Conservation (phyloP, 2,329 filamentous ascomycete genomes). For the Paradendryphiella salina region DNA sequence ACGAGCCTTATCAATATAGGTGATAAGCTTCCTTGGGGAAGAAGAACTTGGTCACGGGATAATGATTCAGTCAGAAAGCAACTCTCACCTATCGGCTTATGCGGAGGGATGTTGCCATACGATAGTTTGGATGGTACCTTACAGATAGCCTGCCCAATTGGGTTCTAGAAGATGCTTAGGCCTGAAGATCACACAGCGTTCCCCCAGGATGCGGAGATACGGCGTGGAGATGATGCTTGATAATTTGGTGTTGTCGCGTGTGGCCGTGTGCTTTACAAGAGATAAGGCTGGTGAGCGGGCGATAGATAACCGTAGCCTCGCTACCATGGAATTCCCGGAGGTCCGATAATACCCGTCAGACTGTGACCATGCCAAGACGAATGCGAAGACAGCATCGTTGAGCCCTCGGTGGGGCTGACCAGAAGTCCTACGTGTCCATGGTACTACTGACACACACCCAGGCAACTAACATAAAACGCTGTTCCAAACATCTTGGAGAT, state of each 20-base stretch:
- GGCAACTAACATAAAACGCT: conserved; percentile 1
- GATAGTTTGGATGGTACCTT: conserved; percentile 9
- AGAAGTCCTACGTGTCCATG: background rate
- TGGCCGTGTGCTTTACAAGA: conserved; percentile 12
- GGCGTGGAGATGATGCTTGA: conserved; percentile 13
- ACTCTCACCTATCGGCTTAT: conserved; percentile 13
- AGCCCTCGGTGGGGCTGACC: background rate
- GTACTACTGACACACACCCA: conserved; percentile 1
- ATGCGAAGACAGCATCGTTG: conserved; percentile 4
- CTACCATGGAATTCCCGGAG: conserved; percentile 1
- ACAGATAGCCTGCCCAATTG: background rate
- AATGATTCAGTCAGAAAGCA: conserved; percentile 1
- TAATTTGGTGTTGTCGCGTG: conserved; percentile 24
- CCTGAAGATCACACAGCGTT: conserved; percentile 11
- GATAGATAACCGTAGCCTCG: conserved; percentile 18
- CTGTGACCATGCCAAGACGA: background rate
- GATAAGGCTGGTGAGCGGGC: conserved; percentile 18
- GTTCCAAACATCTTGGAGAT: conserved; percentile 1
- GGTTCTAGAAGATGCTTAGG: background rate
- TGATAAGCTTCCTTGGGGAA: conserved; percentile 37
- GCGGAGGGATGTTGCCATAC: conserved; percentile 3
- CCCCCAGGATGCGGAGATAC: conserved; percentile 16
- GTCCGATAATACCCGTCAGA: conserved; percentile 21
- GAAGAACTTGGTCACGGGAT: conserved; percentile 10
- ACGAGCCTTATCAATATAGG: conserved; percentile 25